Evolutionary conservation across 176 grass and related monocot species (phyloP).

Genomic region (Avena sativa): DNA sequence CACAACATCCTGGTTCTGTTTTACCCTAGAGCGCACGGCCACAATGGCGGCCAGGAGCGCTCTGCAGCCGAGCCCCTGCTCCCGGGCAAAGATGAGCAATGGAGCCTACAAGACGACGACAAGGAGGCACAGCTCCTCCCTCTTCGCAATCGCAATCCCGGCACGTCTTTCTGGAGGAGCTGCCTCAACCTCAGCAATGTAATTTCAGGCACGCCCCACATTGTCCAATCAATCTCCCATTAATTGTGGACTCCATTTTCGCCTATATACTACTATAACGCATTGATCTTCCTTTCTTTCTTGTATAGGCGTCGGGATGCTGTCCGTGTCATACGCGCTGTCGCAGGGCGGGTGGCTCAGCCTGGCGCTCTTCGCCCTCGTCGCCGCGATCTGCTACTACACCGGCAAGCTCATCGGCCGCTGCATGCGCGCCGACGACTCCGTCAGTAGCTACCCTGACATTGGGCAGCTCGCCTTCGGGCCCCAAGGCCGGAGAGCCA

Average conservation of each 20-base stretch:
- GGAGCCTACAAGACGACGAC: conserved; percentile 19
- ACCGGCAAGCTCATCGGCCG: conserved; percentile 16
- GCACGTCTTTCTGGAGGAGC: conserved; percentile 57
- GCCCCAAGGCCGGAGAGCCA: conserved; percentile 4
- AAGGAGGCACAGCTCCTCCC: conserved; percentile 37
- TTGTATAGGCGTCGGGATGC: conserved; percentile 11
- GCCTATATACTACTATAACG: neutral
- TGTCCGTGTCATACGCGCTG: neutral
- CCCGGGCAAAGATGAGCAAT: neutral
- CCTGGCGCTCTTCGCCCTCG: conserved; percentile 23
- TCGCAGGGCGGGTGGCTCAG: conserved; percentile 27
- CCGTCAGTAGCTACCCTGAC: conserved; percentile 4
- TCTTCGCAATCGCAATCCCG: neutral
- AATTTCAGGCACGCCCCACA: conserved; percentile 52
- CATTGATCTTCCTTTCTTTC: neutral
- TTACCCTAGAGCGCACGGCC: neutral
- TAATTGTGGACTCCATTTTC: neutral
- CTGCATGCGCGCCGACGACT: conserved; percentile 12
- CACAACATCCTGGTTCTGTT: neutral
- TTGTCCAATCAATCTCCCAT: neutral
- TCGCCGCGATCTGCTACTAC: conserved; percentile 19
- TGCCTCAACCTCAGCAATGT: conserved; percentile 73
- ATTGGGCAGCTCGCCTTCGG: conserved; percentile 25
- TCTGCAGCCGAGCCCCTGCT: conserved; percentile 6
- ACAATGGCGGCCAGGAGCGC: neutral